phyloP scores from a whole-genome alignment of 306 rosid genomes.

The Malus sieversii region DNA sequence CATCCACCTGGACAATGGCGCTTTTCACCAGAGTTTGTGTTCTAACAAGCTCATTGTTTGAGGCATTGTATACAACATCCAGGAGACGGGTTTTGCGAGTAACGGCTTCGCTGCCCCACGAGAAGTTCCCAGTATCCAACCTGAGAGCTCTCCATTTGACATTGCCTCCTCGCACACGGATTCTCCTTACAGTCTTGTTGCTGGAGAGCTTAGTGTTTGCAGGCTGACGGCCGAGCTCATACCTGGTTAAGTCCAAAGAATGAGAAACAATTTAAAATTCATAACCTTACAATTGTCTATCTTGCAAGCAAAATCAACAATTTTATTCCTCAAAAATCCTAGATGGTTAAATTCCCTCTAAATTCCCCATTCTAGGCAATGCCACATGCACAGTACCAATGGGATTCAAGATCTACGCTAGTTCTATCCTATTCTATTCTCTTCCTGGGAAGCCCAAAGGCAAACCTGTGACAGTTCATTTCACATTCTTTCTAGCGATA shows the following conservation, averaged over 20 bases:
- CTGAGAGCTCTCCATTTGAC: slow-evolving; percentile 45
- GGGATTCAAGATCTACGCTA: not conserved
- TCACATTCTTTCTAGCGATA: not conserved
- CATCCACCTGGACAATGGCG: slow-evolving; percentile 40
- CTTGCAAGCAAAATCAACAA: not conserved
- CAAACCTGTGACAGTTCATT: not conserved
- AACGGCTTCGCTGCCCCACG: slow-evolving; percentile 41
- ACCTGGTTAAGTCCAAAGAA: slow-evolving; percentile 8
- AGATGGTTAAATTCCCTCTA: not conserved
- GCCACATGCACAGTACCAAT: not conserved
- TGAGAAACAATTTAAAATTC: not conserved
- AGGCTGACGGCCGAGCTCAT: slow-evolving; percentile 43
- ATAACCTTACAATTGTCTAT: not conserved
- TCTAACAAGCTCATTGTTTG: slow-evolving; percentile 43
- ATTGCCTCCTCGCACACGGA: slow-evolving; percentile 39
- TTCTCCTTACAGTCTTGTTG: slow-evolving; percentile 39
- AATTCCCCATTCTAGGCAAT: not conserved
- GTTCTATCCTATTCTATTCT: too few species aligned
- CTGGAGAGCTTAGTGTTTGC: slow-evolving; percentile 40
- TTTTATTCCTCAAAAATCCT: not conserved
- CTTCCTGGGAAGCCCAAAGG: not conserved
- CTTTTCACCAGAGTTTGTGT: slow-evolving; percentile 41
- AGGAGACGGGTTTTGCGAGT: slow-evolving; percentile 37
- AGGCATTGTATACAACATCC: slow-evolving; percentile 41
- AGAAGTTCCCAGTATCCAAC: slow-evolving; percentile 41